Percentiles rank a stretch among this genome's conserved stretches.
These are phyloP conservation scores for Pleurotus salmoneostramineus DNA, from an alignment of 768 basidiomycete species.

Conservation along the genomic window DNA sequence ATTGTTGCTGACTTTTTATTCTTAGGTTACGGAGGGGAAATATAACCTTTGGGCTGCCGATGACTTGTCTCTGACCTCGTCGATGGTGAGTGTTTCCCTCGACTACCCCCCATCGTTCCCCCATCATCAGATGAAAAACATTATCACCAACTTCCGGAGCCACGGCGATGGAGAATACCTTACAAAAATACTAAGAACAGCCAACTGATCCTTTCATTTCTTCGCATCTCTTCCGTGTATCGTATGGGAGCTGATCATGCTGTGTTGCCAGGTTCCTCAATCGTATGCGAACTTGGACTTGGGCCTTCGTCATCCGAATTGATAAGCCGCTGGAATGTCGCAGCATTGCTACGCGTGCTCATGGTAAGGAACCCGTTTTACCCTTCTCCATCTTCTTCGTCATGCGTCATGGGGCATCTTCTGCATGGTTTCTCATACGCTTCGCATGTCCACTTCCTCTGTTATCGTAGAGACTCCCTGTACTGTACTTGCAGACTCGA, in stretches of 20 bases:
- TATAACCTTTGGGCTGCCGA: background rate
- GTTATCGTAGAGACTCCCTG: background rate
- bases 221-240: background rate
- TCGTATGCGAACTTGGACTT: no score
- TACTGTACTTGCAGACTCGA: background rate
- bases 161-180: conserved; percentile 10
- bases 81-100: background rate
- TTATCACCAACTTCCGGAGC: conserved; percentile 10
- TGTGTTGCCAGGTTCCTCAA: no score
- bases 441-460: background rate
- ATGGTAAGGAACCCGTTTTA: background rate
- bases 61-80: background rate
- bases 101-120: background rate
- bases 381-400: background rate
- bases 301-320: background rate
- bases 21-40: no score
- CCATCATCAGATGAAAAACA: background rate
- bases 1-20: background rate
- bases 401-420: background rate
- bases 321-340: background rate
- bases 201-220: conserved; percentile 9
- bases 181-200: conserved; percentile 12
- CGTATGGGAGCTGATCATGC: background rate
- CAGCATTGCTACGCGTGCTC: background rate
- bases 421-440: conserved; percentile 1